A percentile compares a stretch with the other conserved stretches of the same genome.
phyloP scores from a whole-genome alignment of 208 protist species.

The Acanthamoeba royreba region DNA sequence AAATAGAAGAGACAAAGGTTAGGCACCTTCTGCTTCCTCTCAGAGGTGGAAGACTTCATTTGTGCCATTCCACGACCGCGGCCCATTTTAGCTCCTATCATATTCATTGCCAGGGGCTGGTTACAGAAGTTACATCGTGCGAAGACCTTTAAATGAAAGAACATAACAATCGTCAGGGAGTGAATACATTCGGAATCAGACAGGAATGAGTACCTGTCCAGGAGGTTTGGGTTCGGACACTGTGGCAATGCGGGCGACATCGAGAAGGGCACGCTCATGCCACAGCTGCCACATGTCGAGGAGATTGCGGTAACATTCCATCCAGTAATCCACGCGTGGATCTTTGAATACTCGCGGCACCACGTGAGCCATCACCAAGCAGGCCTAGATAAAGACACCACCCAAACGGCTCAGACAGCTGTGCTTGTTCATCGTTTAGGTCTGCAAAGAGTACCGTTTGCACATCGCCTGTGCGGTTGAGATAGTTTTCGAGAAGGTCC shows the following conservation, averaged over 20 bases:
- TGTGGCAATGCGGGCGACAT: slow-evolving; percentile 51
- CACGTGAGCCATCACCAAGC: neutral
- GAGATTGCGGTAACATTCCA: slow-evolving; percentile 72
- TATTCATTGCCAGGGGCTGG: neutral
- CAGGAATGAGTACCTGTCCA: neutral
- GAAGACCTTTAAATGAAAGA: slow-evolving; percentile 5
- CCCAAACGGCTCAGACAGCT: neutral
- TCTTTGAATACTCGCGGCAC: slow-evolving; percentile 52
- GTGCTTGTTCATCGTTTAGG: neutral
- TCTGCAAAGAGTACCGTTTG: slow-evolving; percentile 68
- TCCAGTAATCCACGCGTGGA: slow-evolving; percentile 49
- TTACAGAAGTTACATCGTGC: slow-evolving; percentile 60
- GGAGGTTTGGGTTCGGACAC: neutral
- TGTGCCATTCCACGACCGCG: neutral
- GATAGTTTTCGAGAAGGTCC: slow-evolving; percentile 70
- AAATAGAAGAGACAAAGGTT: neutral
- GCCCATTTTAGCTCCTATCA: neutral
- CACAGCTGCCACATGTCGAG: slow-evolving; percentile 78
- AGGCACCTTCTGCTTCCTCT: slow-evolving; percentile 12
- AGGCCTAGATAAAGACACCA: neutral
- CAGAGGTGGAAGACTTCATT: neutral
- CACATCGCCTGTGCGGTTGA: slow-evolving; percentile 76
- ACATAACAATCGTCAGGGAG: neutral
- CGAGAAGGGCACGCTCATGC: slow-evolving; percentile 72
- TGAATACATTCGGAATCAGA: neutral